Evolutionary conservation across 495 filamentous ascomycete species (phyloP).

Genomic region (Penicillium simplicissimum): DNA sequence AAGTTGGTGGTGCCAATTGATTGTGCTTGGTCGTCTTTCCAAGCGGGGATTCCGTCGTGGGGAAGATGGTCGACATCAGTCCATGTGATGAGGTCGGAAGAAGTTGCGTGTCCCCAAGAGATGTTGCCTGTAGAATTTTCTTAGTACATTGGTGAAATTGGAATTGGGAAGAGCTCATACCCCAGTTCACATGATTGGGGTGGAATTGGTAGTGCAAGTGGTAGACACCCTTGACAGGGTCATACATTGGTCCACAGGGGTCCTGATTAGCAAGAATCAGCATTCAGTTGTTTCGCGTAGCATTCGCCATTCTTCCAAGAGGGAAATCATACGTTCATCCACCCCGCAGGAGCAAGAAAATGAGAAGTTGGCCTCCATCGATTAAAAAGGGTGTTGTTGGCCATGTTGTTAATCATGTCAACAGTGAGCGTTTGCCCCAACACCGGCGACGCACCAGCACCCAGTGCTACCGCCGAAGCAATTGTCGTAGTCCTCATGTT

Average conservation of each 20-base stretch:
- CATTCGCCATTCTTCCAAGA: no score
- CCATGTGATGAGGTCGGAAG: conserved; percentile 18
- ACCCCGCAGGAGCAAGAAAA: conserved; percentile 23
- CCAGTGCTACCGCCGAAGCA: conserved; percentile 9
- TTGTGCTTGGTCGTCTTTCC: conserved; percentile 19
- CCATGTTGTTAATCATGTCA: conserved; percentile 18
- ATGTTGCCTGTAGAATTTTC: conserved; percentile 12
- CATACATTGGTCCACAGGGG: conserved; percentile 21
- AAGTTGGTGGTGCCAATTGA: conserved; percentile 20
- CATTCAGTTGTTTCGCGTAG: no score
- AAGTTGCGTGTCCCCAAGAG: conserved; percentile 24
- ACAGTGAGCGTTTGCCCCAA: conserved; percentile 13
- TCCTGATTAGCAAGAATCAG: conserved; percentile 10
- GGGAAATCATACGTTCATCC: conserved; percentile 19
- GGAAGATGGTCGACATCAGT: conserved; percentile 19
- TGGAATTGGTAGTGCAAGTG: conserved; percentile 26
- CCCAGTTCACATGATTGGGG: conserved; percentile 20
- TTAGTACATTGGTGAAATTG: not conserved
- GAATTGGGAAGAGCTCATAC: conserved; percentile 5
- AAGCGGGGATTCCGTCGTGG: conserved; percentile 15
- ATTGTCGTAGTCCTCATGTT: conserved; percentile 7
- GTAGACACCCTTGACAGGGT: conserved; percentile 14
- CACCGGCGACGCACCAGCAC: conserved; percentile 2
- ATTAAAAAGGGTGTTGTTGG: conserved; percentile 18
- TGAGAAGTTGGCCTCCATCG: conserved; percentile 21